Base-by-base conservation (phyloP, 495 filamentous ascomycete species). In the Rhypophila decipiens region DNA sequence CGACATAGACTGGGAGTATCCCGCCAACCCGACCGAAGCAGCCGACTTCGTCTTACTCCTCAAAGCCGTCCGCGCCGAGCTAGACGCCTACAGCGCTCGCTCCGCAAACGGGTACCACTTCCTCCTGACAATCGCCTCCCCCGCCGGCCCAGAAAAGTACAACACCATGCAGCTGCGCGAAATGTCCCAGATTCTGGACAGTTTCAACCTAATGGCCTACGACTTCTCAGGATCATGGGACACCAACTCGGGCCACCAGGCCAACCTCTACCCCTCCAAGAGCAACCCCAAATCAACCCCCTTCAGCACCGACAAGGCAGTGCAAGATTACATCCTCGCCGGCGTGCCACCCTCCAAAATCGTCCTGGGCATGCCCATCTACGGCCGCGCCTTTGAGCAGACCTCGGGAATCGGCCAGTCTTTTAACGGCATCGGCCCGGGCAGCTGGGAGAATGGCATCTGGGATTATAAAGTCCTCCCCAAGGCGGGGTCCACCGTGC, bases 171-270 rank as follows among this genome's bases (percentile, higher is more conserved):
- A 77, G 22, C 71, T 96, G 2, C 51, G 56, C 7, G 67, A 77
- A 13, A 86, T 96, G 77, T 82, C 82, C 18, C 56, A 62, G 10
- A 72, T 79, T 22, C 64, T 95, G 31, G 91, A 96, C 65, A 87
- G 88, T 59, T 88, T 88, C 76, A 91, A 94, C 63, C 72, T 95
- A 15, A 89, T 91, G 82, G 79, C 78, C 20, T 88, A 88, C 52
- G 84, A 88, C 58, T 87, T 80, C 50, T 67, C 79, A 5, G 84
- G 85, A 21, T 71, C 76, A 17, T 95, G 86, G 87, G 80, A 82
- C 43, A 51, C 62, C 15, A 57, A 61, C 19, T 62, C 84, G 11
- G 87, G 83, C 11, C 84, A 95, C 55, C 81, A 88, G 56, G 82
- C 90, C 2, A 95, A 95, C 55, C 59, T 95, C 5, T 86, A 77